Evolutionary conservation across 306 rosid genomes (phyloP).

Genomic region (Rosa lucieae): DNA sequence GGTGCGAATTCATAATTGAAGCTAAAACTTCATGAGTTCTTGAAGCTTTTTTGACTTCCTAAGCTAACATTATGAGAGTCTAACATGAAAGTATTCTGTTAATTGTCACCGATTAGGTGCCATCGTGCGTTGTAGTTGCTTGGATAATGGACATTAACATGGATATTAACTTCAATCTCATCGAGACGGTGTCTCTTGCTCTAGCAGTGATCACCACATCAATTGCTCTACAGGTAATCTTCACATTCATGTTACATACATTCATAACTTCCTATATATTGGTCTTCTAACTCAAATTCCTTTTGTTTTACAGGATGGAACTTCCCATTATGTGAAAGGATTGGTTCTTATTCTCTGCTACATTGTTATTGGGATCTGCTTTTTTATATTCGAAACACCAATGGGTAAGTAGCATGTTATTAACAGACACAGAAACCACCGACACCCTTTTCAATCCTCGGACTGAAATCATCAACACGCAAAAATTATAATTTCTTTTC

Average conservation of each 20-base stretch:
- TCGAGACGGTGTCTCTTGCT: constrained; percentile 83
- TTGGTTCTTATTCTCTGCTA: constrained; percentile 75
- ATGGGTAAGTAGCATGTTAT: constrained; percentile 38
- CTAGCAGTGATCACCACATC: constrained; percentile 60
- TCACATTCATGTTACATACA: neutral
- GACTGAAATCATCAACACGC: neutral
- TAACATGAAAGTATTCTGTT: neutral
- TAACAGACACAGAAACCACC: neutral
- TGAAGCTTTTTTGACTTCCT: neutral
- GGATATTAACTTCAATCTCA: constrained; percentile 73
- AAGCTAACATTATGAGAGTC: neutral
- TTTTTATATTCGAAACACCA: constrained; percentile 60
- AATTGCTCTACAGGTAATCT: constrained; percentile 66
- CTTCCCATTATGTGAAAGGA: constrained; percentile 91
- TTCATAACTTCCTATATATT: neutral
- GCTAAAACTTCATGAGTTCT: neutral
- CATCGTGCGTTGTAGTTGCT: constrained; percentile 63
- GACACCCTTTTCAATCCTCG: neutral
- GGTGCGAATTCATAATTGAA: constrained; percentile 37
- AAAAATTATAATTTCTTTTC: neutral
- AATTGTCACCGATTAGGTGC: constrained; percentile 47
- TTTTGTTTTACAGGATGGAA: constrained; percentile 63
- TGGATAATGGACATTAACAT: constrained; percentile 71
- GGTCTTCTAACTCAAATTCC: constrained; percentile 18
- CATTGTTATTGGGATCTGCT: constrained; percentile 75